phyloP scores from a whole-genome alignment of 805 yeast genomes.

The Yamadazyma paraphyllophila region DNA sequence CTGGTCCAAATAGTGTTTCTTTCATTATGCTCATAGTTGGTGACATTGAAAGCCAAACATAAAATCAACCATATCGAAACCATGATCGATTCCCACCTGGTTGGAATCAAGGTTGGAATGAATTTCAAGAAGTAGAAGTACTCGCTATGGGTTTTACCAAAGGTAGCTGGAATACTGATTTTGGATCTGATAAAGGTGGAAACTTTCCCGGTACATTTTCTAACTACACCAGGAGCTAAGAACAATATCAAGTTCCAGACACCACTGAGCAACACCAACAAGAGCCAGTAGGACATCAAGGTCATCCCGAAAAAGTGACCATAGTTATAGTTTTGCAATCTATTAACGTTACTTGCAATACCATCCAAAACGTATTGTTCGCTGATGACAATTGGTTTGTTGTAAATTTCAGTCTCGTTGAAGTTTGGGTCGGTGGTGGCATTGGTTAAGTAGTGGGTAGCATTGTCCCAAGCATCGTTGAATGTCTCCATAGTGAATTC shows the following conservation, averaged over 20 bases:
- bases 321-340: conserved; percentile 37
- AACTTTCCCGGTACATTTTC: conserved; percentile 28
- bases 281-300: conserved; percentile 29
- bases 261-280: conserved; percentile 33
- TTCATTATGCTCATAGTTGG: conserved; percentile 23
- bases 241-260: conserved; percentile 24
- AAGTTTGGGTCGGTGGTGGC: conserved; percentile 25
- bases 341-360: conserved; percentile 25
- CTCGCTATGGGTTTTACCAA: conserved; percentile 17
- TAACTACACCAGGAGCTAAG: conserved; percentile 21
- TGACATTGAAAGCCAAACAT: conserved; percentile 27
- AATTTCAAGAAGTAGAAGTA: conserved; percentile 13
- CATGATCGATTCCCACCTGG: conserved; percentile 49
- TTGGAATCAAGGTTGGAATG: conserved; percentile 41
- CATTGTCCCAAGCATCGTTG: conserved; percentile 38
- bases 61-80: conserved; percentile 39
- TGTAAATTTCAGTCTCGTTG: conserved; percentile 25
- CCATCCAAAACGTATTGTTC: conserved; percentile 26
- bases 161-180: conserved; percentile 25
- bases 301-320: conserved; percentile 33
- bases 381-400: conserved; percentile 36
- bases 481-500: conserved; percentile 30
- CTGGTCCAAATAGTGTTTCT: conserved; percentile 25
- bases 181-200: conserved; percentile 23
- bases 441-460: conserved; percentile 37